Percentiles rank a stretch among this genome's conserved stretches.
phyloP scores from a whole-genome alignment of 1,284 basidiomycete species.

The Macrocybe sp. region DNA sequence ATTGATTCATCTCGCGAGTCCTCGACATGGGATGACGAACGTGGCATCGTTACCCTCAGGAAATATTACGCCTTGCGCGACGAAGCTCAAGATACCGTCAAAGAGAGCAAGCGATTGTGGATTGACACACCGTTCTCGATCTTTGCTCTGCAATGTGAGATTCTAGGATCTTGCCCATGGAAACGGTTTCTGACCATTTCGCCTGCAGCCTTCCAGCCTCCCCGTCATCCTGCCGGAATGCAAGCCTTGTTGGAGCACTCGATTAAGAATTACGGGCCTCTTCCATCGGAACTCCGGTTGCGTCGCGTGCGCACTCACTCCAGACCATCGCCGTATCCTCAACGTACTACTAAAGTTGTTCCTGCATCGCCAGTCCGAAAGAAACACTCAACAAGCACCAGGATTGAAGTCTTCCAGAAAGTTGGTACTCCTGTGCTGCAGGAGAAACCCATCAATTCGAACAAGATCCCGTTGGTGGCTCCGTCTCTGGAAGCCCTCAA shows the following conservation, averaged over 20 bases:
- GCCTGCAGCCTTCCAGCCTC: constrained; percentile 63
- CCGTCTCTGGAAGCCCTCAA: constrained; percentile 37
- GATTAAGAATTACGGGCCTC: constrained; percentile 59
- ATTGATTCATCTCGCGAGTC: constrained; percentile 33
- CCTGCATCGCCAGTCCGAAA: constrained; percentile 38
- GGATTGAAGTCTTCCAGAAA: constrained; percentile 12
- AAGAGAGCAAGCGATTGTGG: constrained; percentile 64
- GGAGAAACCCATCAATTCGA: constrained; percentile 34
- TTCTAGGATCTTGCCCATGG: background rate
- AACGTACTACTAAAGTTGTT: constrained; percentile 36
- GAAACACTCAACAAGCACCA: constrained; percentile 11
- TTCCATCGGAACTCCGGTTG: constrained; percentile 62
- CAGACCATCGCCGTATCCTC: constrained; percentile 65
- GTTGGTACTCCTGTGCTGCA: constrained; percentile 21
- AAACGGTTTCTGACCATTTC: constrained; percentile 9
- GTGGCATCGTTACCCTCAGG: constrained; percentile 53
- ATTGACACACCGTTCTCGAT: constrained; percentile 68
- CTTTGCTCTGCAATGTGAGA: constrained; percentile 68
- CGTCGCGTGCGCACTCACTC: constrained; percentile 60
- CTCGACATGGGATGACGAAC: constrained; percentile 55
- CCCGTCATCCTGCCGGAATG: constrained; percentile 59
- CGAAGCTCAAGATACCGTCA: constrained; percentile 63
- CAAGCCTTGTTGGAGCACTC: constrained; percentile 70
- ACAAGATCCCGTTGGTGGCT: constrained; percentile 26
- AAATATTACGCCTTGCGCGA: constrained; percentile 65